Percentiles rank a stretch among this genome's conserved stretches.
Conservation (phyloP, 495 filamentous ascomycete species). For the Xylaria scruposa region DNA sequence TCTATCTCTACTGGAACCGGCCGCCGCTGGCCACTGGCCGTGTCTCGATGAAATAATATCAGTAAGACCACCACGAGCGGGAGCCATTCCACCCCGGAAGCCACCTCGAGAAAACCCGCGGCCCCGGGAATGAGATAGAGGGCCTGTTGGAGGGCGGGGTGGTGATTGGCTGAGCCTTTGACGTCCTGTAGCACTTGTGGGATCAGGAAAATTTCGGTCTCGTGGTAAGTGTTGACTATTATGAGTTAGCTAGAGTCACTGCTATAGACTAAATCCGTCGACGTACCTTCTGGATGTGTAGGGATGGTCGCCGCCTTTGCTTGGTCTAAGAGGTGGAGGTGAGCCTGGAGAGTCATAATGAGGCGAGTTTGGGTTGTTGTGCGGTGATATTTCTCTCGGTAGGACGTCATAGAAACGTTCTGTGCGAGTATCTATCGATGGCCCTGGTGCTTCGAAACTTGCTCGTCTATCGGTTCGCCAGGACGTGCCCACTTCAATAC, state of each 20-base stretch:
- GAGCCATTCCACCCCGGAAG: constrained; percentile 48
- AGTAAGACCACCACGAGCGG: constrained; percentile 39
- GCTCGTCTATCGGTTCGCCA: constrained; percentile 49
- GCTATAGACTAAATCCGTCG: constrained; percentile 27
- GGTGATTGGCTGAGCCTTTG: constrained; percentile 57
- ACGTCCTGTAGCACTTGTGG: constrained; percentile 58
- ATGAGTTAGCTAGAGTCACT: constrained; percentile 34
- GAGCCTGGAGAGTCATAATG: constrained; percentile 71
- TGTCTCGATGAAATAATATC: constrained; percentile 23
- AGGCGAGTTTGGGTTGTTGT: constrained; percentile 64
- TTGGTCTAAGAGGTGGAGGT: constrained; percentile 70
- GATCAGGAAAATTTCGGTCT: constrained; percentile 58
- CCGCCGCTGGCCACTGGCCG: constrained; percentile 9
- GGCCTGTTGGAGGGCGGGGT: constrained; percentile 53
- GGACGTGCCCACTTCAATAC: constrained; percentile 54
- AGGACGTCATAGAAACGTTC: constrained; percentile 47
- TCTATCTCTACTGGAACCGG: constrained; percentile 17
- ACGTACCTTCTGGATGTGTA: constrained; percentile 67
- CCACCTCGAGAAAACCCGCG: constrained; percentile 59
- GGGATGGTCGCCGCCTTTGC: constrained; percentile 61
- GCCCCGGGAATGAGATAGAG: constrained; percentile 57
- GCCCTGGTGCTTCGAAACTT: constrained; percentile 40
- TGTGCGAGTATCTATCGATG: not conserved
- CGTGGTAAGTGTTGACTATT: constrained; percentile 64
- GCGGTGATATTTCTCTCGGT: constrained; percentile 65